Evolutionary conservation across 2,329 filamentous ascomycete genomes (phyloP).

Genomic region (Penicillium sp.): DNA sequence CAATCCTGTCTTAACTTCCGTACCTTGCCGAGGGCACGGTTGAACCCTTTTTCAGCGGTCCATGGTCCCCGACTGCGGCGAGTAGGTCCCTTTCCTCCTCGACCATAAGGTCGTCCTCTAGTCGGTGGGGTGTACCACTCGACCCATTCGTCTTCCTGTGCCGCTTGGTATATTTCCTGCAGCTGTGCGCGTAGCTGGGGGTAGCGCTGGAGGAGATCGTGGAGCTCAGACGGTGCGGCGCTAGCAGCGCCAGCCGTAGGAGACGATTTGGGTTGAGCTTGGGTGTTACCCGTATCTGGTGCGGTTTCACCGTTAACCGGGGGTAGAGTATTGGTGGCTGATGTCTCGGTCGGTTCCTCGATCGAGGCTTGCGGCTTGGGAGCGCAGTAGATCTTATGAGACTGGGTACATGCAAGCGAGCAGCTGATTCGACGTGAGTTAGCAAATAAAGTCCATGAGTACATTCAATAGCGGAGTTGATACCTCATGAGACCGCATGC

Average conservation of each 20-base stretch:
- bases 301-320: conserved; percentile 9
- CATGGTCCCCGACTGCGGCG: conserved; percentile 36
- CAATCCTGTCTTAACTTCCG: conserved; percentile 38
- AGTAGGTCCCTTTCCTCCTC: conserved; percentile 25
- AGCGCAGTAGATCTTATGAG: conserved; percentile 45
- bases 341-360: conserved; percentile 13
- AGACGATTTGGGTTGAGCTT: neutral
- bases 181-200: conserved; percentile 42
- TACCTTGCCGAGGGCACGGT: conserved; percentile 41
- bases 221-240: conserved; percentile 34
- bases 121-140: conserved; percentile 28
- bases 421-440: conserved; percentile 33
- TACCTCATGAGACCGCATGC: conserved; percentile 41
- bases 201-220: conserved; percentile 37
- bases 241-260: conserved; percentile 21
- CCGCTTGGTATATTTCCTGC: conserved; percentile 43
- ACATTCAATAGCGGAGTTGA: neutral
- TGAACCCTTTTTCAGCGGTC: conserved; percentile 46
- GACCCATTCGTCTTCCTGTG: conserved; percentile 43
- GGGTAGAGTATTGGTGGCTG: conserved; percentile 7
- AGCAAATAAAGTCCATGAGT: neutral
- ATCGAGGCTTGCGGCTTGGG: conserved; percentile 26
- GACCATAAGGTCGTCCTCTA: conserved; percentile 26
- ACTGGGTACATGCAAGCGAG: conserved; percentile 47
- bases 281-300: conserved; percentile 2